Evolutionary conservation across 306 rosid genomes (phyloP).

Genomic region (Citrullus mucosospermus): DNA sequence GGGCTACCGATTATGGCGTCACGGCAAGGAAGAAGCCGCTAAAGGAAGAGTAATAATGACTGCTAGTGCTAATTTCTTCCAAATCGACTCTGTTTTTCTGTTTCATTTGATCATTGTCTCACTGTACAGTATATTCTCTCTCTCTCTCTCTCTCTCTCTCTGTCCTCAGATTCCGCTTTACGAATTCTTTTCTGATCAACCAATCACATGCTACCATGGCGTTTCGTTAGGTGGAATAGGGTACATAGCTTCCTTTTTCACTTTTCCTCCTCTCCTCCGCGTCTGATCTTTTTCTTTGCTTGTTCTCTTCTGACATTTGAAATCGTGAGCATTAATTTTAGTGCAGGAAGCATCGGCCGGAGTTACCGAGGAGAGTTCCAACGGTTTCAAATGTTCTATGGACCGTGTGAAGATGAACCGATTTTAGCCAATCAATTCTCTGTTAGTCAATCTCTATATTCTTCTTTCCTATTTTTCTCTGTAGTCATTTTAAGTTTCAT

Average conservation of each 20-base stretch:
- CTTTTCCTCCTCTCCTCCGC: neutral
- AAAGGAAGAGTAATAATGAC: slow-evolving; percentile 5
- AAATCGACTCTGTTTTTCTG: neutral
- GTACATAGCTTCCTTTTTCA: neutral
- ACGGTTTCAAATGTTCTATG: slow-evolving; percentile 75
- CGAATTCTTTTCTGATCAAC: neutral
- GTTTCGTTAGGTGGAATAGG: slow-evolving; percentile 8
- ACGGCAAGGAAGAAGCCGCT: slow-evolving; percentile 1
- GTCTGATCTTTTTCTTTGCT: neutral
- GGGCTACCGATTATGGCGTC: slow-evolving; percentile 3
- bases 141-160: neutral
- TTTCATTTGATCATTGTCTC: neutral
- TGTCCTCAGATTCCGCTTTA: neutral
- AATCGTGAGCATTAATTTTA: slow-evolving; percentile 7
- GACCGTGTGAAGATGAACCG: slow-evolving; percentile 59
- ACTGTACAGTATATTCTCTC: neutral
- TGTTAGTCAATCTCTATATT: slow-evolving; percentile 27
- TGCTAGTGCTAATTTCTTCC: neutral
- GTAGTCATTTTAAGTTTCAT: neutral
- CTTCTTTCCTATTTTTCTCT: neutral
- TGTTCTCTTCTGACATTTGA: neutral
- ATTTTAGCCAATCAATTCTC: slow-evolving; percentile 88
- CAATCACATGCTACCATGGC: slow-evolving; percentile 1
- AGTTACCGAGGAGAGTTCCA: slow-evolving; percentile 78
- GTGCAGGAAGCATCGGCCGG: slow-evolving; percentile 90